These are phyloP conservation scores for Fennellomyces sp. DNA, from an alignment of 371 early-diverging fungal genomes.

Conservation along the genomic window DNA sequence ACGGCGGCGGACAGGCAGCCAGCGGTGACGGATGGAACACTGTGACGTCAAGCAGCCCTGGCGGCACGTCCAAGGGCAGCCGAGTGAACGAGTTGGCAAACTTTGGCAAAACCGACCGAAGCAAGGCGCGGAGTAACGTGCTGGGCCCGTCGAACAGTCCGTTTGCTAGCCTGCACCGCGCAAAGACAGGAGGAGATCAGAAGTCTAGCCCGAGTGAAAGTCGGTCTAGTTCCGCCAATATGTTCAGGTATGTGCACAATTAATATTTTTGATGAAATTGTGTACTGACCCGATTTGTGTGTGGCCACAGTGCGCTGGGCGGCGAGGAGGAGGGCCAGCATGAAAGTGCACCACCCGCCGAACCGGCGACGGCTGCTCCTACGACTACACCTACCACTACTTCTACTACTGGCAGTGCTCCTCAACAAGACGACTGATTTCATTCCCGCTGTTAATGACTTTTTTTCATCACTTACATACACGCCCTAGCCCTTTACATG, in stretches of 20 bases:
- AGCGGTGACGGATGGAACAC: constrained; percentile 76
- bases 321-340: constrained; percentile 2
- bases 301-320: constrained; percentile 6
- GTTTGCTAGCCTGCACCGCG: constrained; percentile 51
- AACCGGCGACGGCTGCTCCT: background rate
- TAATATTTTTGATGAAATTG: background rate
- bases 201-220: constrained; percentile 24
- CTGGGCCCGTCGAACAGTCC: constrained; percentile 64
- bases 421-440: background rate
- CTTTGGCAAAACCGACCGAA: constrained; percentile 80
- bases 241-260: constrained; percentile 65
- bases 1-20: constrained; percentile 35
- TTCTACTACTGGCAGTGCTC: background rate
- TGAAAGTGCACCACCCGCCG: background rate
- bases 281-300: background rate
- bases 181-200: constrained; percentile 33
- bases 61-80: constrained; percentile 35
- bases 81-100: constrained; percentile 73
- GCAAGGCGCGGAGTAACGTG: constrained; percentile 54
- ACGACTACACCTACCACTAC: background rate
- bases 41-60: constrained; percentile 53
- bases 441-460: too few relatives aligned
- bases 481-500: background rate
- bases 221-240: constrained; percentile 45
- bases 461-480: background rate